phyloP scores from a whole-genome alignment of 495 filamentous ascomycete genomes.

The Tuber umbilicatum region DNA sequence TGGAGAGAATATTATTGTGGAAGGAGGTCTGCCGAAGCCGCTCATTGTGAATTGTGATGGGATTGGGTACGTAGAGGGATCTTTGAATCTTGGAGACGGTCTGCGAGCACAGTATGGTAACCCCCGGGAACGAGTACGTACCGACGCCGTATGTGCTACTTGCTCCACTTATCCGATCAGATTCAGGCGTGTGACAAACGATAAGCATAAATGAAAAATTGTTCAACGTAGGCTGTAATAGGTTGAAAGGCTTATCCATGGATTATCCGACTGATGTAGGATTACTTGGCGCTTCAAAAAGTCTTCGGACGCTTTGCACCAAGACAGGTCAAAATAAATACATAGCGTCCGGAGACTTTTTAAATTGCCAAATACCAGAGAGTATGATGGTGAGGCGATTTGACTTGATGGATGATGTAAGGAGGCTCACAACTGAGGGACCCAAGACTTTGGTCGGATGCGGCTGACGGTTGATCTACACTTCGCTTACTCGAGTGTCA shows the following conservation, averaged over 20 bases:
- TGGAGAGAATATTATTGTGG: constrained; percentile 36
- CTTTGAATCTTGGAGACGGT: not conserved
- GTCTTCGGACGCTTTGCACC: too few species aligned
- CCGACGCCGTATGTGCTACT: not conserved
- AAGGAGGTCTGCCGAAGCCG: constrained; percentile 40
- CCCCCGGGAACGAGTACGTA: too few species aligned
- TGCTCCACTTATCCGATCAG: not conserved
- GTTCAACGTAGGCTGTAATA: not conserved
- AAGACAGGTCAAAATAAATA: too few species aligned
- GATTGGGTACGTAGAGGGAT: not conserved
- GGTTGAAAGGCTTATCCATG: not conserved
- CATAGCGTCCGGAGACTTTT: too few species aligned
- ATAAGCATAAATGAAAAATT: not conserved
- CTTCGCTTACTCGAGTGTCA: not conserved
- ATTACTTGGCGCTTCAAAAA: too few species aligned
- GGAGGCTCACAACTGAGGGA: not conserved
- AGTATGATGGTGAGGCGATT: not conserved
- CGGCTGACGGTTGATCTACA: not conserved
- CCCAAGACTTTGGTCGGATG: not conserved
- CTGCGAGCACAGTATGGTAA: not conserved
- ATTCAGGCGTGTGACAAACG: not conserved
- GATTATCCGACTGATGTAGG: not conserved
- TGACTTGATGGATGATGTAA: not conserved
- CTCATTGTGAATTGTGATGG: constrained; percentile 27
- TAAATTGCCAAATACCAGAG: too few species aligned